These are phyloP conservation scores for Cochlearia excelsa DNA, from an alignment of 345 rosid species.

Conservation along the genomic window DNA sequence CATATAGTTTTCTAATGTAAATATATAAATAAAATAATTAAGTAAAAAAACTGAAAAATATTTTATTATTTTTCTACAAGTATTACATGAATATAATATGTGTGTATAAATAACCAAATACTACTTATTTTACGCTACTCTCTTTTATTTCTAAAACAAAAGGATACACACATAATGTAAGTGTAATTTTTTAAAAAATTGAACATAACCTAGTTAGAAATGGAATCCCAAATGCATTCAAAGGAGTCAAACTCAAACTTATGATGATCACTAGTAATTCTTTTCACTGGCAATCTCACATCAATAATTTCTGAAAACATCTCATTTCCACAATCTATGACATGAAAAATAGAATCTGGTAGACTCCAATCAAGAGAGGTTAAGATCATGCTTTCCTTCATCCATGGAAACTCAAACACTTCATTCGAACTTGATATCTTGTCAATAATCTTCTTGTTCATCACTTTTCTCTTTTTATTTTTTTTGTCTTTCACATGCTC, in stretches of 20 bases:
- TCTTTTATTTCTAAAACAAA: no score
- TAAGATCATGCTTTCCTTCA: conserved; percentile 51
- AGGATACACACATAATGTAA: no score
- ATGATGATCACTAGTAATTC: conserved; percentile 5
- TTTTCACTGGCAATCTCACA: conserved; percentile 39
- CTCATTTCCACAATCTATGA: conserved; percentile 21
- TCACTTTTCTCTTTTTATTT: conserved; percentile 27
- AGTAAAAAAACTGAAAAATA: no score
- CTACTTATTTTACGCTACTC: no score
- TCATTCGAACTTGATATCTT: conserved; percentile 12
- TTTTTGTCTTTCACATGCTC: conserved; percentile 5
- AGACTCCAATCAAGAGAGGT: conserved; percentile 45
- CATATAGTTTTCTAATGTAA: no score
- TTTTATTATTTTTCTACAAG: no score
- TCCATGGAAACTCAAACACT: conserved; percentile 71
- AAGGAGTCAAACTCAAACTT: conserved; percentile 37
- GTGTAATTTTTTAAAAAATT: no score
- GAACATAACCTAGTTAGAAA: conserved; percentile 2
- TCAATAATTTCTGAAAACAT: conserved; percentile 40
- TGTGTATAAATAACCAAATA: no score
- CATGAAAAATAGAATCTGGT: conserved; percentile 36
- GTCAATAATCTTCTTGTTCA: conserved; percentile 1
- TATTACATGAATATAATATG: no score
- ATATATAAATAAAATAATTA: no score
- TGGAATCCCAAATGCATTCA: conserved; percentile 41